These are phyloP conservation scores for Colletotrichum higginsianum DNA, from an alignment of 2,329 filamentous ascomycete species.

Conservation along the genomic window DNA sequence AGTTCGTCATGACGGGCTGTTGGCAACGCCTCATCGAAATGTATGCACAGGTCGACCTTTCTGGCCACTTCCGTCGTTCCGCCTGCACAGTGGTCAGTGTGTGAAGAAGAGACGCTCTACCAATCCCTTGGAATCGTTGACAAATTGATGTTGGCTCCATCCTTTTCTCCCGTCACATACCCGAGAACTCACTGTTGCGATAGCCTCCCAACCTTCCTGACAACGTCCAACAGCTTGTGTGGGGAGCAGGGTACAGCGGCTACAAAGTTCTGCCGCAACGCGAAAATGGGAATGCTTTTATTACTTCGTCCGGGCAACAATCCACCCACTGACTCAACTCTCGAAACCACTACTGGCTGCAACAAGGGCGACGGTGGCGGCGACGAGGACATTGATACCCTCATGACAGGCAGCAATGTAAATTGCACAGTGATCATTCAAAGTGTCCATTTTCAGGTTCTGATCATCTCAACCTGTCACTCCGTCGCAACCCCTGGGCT, in stretches of 20 bases:
- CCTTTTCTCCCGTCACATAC: conserved; percentile 2
- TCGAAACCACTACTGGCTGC: not conserved
- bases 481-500: conserved; percentile 9
- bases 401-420: not conserved
- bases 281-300: not conserved
- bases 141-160: conserved; percentile 10
- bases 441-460: conserved; percentile 13
- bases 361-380: conserved; percentile 18
- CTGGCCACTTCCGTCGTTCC: conserved; percentile 41
- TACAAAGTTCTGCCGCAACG: not conserved
- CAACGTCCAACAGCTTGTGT: too few species aligned
- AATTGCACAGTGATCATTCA: conserved; percentile 12
- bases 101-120: conserved; percentile 26
- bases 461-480: conserved; percentile 14
- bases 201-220: not conserved
- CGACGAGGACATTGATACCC: not conserved
- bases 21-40: conserved; percentile 35
- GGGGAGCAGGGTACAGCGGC: not conserved
- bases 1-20: conserved; percentile 13
- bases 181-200: conserved; percentile 1
- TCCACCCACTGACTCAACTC: not conserved
- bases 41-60: conserved; percentile 33
- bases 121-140: conserved; percentile 31
- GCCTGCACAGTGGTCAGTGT: conserved; percentile 35
- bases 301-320: not conserved